These are phyloP conservation scores for Penicillium sp. DNA, from an alignment of 2,329 filamentous ascomycete genomes.

Conservation along the genomic window DNA sequence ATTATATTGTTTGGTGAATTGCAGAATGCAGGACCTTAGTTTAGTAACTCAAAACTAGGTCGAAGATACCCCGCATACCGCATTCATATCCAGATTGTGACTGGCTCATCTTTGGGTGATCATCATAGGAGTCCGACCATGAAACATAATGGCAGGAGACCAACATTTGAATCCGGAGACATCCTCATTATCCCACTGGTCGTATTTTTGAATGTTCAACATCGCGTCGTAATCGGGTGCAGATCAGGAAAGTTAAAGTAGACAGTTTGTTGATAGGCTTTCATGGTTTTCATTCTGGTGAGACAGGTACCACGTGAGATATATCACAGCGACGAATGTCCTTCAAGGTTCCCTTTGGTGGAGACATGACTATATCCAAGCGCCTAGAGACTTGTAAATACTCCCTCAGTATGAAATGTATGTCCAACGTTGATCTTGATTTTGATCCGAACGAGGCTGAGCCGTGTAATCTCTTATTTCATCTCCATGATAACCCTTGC, in stretches of 20 bases:
- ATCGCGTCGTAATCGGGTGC: not conserved
- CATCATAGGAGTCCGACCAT: not conserved
- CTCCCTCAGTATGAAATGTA: no score
- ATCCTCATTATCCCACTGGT: not conserved
- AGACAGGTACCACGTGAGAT: not conserved
- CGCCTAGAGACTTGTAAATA: no score
- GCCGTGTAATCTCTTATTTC: not conserved
- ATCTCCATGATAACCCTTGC: not conserved
- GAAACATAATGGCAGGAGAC: not conserved
- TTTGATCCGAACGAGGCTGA: not conserved
- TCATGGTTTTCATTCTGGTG: not conserved
- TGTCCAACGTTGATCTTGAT: not conserved
- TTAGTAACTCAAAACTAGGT: no score
- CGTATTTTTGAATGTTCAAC: not conserved
- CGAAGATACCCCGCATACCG: not conserved
- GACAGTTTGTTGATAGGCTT: not conserved
- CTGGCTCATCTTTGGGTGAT: not conserved
- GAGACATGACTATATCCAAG: no score
- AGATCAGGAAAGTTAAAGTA: not conserved
- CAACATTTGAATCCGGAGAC: not conserved
- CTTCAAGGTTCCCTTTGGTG: no score
- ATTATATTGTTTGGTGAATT: not conserved
- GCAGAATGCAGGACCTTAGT: not conserved
- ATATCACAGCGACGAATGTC: not conserved
- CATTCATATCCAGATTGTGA: not conserved